Conservation (phyloP, 352 stramenopile species). For the Pythium apleroticum region DNA sequence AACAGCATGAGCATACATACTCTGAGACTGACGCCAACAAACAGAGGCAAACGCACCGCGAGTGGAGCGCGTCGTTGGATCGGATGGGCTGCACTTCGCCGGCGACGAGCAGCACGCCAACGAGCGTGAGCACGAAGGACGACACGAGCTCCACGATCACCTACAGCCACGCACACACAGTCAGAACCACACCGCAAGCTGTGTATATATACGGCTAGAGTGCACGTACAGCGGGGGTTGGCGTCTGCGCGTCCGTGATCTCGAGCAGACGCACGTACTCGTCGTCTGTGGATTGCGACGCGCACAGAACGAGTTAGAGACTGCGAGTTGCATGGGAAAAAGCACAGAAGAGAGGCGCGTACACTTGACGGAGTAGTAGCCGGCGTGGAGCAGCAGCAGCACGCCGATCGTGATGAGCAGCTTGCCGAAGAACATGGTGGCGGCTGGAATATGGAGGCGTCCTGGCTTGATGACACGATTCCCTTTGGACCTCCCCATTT, state of each 20-base stretch:
- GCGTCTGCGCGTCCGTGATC: conserved; percentile 66
- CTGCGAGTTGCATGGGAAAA: background rate
- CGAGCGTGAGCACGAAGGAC: conserved; percentile 65
- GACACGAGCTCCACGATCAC: conserved; percentile 70
- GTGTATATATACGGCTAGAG: background rate
- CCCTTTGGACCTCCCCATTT: conserved; percentile 2
- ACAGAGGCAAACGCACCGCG: conserved; percentile 40
- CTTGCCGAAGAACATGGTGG: conserved; percentile 53
- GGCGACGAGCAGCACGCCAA: conserved; percentile 65
- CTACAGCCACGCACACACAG: conserved; percentile 24
- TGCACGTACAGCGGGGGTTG: conserved; percentile 50
- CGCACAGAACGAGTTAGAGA: conserved; percentile 1
- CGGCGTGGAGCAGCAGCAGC: conserved; percentile 68
- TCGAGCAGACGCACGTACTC: conserved; percentile 77
- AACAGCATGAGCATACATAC: background rate
- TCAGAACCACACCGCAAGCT: background rate
- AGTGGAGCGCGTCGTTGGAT: conserved; percentile 66
- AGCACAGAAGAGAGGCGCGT: conserved; percentile 12
- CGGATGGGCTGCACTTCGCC: conserved; percentile 75
- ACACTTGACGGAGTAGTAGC: conserved; percentile 86
- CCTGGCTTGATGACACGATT: background rate
- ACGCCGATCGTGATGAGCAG: conserved; percentile 64
- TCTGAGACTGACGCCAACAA: too few species aligned
- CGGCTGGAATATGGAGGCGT: background rate
- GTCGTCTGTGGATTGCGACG: conserved; percentile 41